Percentiles rank a stretch among this genome's conserved stretches.
Evolutionary conservation across 306 rosid species (phyloP).

Genomic region (Mucuna pruriens): DNA sequence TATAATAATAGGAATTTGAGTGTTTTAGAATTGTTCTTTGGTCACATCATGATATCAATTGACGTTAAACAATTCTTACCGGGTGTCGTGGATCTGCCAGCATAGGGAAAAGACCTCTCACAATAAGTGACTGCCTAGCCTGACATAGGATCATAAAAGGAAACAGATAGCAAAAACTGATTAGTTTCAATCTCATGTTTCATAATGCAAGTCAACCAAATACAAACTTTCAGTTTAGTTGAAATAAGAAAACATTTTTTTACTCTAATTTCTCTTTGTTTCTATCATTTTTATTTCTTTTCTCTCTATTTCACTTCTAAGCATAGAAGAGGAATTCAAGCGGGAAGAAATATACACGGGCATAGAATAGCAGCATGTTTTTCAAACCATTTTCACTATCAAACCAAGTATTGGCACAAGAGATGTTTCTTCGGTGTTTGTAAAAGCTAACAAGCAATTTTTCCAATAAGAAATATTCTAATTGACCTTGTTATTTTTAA

Average conservation of each 20-base stretch:
- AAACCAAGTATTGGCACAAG: background rate
- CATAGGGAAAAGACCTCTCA: constrained; percentile 95
- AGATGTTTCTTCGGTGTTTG: background rate
- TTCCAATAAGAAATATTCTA: background rate
- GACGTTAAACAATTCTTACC: constrained; percentile 54
- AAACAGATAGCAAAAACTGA: background rate
- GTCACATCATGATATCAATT: constrained; percentile 7
- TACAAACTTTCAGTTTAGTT: background rate
- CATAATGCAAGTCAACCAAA: constrained; percentile 23
- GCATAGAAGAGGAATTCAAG: background rate
- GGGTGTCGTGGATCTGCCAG: constrained; percentile 98
- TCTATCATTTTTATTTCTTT: background rate
- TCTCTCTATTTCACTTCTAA: background rate
- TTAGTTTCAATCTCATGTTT: constrained; percentile 15
- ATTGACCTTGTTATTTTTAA: background rate
- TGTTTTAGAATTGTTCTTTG: background rate
- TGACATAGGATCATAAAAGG: constrained; percentile 39
- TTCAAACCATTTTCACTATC: constrained; percentile 1
- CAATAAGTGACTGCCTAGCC: constrained; percentile 98
- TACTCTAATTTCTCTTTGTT: background rate
- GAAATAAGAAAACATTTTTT: background rate
- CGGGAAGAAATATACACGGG: background rate
- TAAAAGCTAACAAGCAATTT: background rate
- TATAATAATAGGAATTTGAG: background rate
- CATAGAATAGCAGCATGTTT: background rate